Percentiles rank a stretch among this genome's conserved stretches.
phyloP scores from a whole-genome alignment of 139 green algal genomes.

The Ettlia oleoabundans region DNA sequence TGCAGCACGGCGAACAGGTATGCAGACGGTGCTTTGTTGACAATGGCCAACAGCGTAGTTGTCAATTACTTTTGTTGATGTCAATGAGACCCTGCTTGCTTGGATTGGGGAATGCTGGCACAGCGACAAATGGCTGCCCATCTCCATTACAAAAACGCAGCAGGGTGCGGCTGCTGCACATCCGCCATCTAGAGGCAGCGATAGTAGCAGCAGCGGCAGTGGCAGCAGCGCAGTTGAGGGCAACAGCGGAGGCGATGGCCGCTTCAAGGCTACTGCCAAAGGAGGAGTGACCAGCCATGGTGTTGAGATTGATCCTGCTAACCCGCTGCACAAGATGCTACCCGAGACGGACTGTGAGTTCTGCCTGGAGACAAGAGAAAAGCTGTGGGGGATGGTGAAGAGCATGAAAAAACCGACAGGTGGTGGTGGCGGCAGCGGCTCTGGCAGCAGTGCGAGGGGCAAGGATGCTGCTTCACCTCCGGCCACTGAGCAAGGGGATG shows the following conservation, averaged over 20 bases:
- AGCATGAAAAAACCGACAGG: not conserved
- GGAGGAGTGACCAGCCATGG: conserved; percentile 10
- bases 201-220: not conserved
- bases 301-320: conserved; percentile 7
- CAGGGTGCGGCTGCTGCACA: not conserved
- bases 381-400: conserved; percentile 13
- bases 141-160: too few species aligned
- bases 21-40: too few species aligned
- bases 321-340: conserved; percentile 28
- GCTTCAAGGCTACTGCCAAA: not conserved
- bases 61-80: too few species aligned
- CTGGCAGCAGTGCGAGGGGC: too few species aligned
- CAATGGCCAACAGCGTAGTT: too few species aligned
- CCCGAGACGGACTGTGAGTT: conserved; percentile 28
- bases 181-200: not conserved
- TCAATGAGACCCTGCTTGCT: too few species aligned
- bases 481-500: not conserved
- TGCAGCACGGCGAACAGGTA: too few species aligned
- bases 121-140: too few species aligned
- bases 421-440: too few species aligned
- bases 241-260: not conserved
- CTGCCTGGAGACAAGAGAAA: conserved; percentile 25
- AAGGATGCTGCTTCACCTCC: too few species aligned
- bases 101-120: too few species aligned
- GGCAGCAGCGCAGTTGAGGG: not conserved